phyloP scores from a whole-genome alignment of 768 basidiomycete species.

The Glaciozyma martinii region DNA sequence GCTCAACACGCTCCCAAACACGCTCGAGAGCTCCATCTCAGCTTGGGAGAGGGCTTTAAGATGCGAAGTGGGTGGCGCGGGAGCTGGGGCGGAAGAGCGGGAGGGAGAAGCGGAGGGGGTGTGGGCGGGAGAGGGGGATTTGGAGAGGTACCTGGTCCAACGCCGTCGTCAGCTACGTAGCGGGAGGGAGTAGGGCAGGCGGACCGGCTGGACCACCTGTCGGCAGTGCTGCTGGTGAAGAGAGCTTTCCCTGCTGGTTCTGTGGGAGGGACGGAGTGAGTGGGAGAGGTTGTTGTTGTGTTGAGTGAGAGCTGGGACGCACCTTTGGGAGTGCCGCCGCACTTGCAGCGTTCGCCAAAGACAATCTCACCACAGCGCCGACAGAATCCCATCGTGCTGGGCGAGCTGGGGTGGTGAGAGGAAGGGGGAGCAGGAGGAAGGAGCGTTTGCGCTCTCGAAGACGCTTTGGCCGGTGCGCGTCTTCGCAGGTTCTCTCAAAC shows the following conservation, averaged over 20 bases:
- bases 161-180: background rate
- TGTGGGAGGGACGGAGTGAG: background rate
- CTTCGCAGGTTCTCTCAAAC: no score
- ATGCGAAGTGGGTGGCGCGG: background rate
- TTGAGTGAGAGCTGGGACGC: background rate
- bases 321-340: constrained; percentile 16
- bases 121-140: background rate
- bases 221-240: background rate
- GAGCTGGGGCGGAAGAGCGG: background rate
- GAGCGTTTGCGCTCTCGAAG: no score
- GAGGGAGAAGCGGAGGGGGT: no score
- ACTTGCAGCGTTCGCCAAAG: constrained; percentile 8
- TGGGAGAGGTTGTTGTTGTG: background rate
- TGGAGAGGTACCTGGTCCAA: constrained; percentile 3
- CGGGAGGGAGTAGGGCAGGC: no score
- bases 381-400: constrained; percentile 23
- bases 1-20: constrained; percentile 18
- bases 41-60: background rate
- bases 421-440: no score
- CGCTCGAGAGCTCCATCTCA: background rate
- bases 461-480: background rate
- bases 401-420: background rate
- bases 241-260: constrained; percentile 11
- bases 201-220: constrained; percentile 19
- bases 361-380: constrained; percentile 20